Base-by-base conservation (phyloP, 225 moss, liverwort and hornwort genomes). In the Pleurozium schreberi region DNA sequence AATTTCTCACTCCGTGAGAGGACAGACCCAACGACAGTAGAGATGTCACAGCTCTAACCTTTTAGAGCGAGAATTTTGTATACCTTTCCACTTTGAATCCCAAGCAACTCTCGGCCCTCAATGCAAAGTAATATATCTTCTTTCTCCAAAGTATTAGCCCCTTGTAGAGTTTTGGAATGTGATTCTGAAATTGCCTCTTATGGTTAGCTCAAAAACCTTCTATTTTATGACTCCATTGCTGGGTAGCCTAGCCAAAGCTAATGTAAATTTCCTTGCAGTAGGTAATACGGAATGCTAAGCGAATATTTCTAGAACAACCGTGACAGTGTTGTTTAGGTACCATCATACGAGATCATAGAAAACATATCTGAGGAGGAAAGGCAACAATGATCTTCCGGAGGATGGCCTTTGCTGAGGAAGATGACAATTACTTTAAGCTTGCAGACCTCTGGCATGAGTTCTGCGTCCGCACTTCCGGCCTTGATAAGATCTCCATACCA, bases 1-100 rank as follows among this genome's bases (percentile, higher is more conserved):
- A 95, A 87, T 89, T 93, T 95, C 85, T 90, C 94, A 50, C 59
- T 88, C 65, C 53, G 45, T 76, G 59, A 45, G n/a, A 62, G 63
- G 36, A 84, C 26, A 59, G 40, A 31, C 52, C 38, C n/a, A 57
- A 65, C 16, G 16, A 49, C 42, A 40, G 4, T 12, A 31, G 23
- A 20, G 7, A 36, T 13, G 47, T 12, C n/a, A 61, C 50, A 86
- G 30, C 30, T 75, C 30, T 63, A 27, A 47, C 27, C n/a, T 30
- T n/a, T 27, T 49, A 36, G 28, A 61, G 62, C 75, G 10, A 27
- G 49, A 36, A 18, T 14, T 40, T 18, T 40, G 31, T 11, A 23
- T 86, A 26, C 14, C 76, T 75, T 75, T 47, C n/a, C 62, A 61
- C 9, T 62, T 12, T 49, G 49, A 38, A 38, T 60, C 49, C 74